Evolutionary conservation across 2,329 filamentous ascomycete species (phyloP), one percentile per base, ranked within the genome.

Genomic region (Hypoxylon sp.): DNA sequence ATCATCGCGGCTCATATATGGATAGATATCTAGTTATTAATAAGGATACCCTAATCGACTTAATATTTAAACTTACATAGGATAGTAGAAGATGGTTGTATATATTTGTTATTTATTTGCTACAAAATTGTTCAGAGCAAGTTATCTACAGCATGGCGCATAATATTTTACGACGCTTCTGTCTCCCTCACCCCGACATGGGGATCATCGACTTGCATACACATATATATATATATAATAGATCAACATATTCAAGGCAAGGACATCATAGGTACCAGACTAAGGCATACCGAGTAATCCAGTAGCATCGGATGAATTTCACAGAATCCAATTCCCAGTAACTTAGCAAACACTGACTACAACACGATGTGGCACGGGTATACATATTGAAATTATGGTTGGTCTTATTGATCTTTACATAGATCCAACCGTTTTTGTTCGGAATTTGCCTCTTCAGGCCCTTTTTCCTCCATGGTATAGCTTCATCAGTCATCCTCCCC

Each of bases 401-500:
- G 65, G 63, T 65, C 63, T 69, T 66, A 63, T 71, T 68, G 63
- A 67, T 67, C 65, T 69, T 69, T 66, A 65, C 49, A 70, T 60
- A 67, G 66, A 69, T 64, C 68, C 68, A 71, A 69, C 68, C 68
- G 32, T 53, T 62, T 62, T 64, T 57, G 61, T 32, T 59, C 25
- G 51, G 59, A 63, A 56, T 63, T 52, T 60, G 52, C 55, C 53
- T 65, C 50, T 61, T 38, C 57, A 66, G 62, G 57, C 43, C 65
- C 61, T 56, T 46, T 46, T 46, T 52, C 65, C 53, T 53, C 62
- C 52, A 45, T 69, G 68, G 68, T 71, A 71, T 71, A 71, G 63
- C 65, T 69, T 71, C 68, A 60, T 71, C 68, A 71, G 57, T 71
- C 68, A 58, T 71, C 63, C 60, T 68, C 59, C 63, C 63, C 60